Conservation (phyloP, 1,284 basidiomycete genomes). For the Salmacisia buchloeana region DNA sequence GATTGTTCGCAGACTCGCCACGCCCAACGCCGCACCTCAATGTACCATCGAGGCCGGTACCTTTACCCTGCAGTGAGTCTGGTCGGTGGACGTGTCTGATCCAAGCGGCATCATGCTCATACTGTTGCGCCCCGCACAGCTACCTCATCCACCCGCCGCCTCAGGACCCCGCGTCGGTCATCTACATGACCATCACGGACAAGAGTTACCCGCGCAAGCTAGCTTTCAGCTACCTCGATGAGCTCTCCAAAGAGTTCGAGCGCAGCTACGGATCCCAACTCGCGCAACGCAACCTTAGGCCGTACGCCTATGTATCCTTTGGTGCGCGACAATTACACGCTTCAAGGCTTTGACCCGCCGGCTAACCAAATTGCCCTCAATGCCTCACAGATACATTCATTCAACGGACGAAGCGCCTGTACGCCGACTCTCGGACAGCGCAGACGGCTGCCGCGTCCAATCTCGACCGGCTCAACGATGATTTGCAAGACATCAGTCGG, state of each 20-base stretch:
- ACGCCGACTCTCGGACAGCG: conserved; percentile 85
- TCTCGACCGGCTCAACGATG: conserved; percentile 85
- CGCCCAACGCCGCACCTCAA: conserved; percentile 80
- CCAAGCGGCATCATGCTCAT: too few species aligned
- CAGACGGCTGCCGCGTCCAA: conserved; percentile 62
- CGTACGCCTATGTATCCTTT: conserved; percentile 48
- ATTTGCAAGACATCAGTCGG: conserved; percentile 90
- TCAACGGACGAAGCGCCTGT: conserved; percentile 91
- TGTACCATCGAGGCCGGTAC: conserved; percentile 95
- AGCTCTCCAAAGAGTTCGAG: conserved; percentile 88
- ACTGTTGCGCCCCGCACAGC: conserved; percentile 56
- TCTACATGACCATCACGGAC: conserved; percentile 91
- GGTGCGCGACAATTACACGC: conserved; percentile 35
- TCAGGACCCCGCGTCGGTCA: conserved; percentile 57
- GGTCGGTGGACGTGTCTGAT: neutral
- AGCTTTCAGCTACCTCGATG: conserved; percentile 94
- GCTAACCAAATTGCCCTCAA: neutral
- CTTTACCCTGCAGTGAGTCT: conserved; percentile 79
- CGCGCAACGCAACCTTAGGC: conserved; percentile 38
- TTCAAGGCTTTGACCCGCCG: conserved; percentile 39
- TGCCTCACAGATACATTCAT: conserved; percentile 80
- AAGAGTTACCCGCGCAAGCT: conserved; percentile 96
- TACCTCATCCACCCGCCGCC: conserved; percentile 70
- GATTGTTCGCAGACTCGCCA: conserved; percentile 83
- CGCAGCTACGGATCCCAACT: conserved; percentile 49